Conservation (phyloP, 164 flowering plant genomes). For the Malania oleifera region DNA sequence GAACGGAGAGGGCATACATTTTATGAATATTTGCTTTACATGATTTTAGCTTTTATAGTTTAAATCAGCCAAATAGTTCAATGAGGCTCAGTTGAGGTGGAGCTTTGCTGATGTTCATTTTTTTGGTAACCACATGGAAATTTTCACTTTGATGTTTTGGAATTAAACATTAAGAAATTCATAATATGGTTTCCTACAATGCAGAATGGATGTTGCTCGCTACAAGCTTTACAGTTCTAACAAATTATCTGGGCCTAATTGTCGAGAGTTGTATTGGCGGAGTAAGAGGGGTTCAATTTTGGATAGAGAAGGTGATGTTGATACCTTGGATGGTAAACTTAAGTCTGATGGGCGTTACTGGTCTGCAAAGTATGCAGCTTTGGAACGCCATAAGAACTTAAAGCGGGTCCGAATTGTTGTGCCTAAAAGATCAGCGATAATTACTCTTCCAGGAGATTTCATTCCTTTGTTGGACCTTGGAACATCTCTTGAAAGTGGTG, state of each 20-base stretch:
- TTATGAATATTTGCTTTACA: too few species aligned
- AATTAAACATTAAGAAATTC: neutral
- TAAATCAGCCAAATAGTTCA: too few species aligned
- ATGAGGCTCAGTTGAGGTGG: too few species aligned
- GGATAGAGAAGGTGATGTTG: slow-evolving; percentile 63
- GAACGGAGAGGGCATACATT: too few species aligned
- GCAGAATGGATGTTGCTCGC: slow-evolving; percentile 87
- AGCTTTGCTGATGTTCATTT: neutral
- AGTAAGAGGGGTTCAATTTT: slow-evolving; percentile 25
- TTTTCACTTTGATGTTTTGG: neutral
- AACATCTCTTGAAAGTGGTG: slow-evolving; percentile 19
- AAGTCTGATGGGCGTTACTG: slow-evolving; percentile 79
- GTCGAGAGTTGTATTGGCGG: slow-evolving; percentile 17
- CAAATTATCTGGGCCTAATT: slow-evolving; percentile 20
- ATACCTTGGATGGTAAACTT: slow-evolving; percentile 55
- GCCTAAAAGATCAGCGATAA: slow-evolving; percentile 13
- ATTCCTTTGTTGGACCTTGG: slow-evolving; percentile 43
- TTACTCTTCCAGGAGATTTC: slow-evolving; percentile 36
- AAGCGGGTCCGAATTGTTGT: slow-evolving; percentile 48
- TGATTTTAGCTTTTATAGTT: too few species aligned
- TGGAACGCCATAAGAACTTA: slow-evolving; percentile 66
- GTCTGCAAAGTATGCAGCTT: slow-evolving; percentile 65
- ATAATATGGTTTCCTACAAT: slow-evolving; percentile 4
- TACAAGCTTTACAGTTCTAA: slow-evolving; percentile 40
- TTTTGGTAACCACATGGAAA: neutral